These are phyloP conservation scores for Litsea cubeba DNA, from an alignment of 164 flowering plant species.

Conservation along the genomic window DNA sequence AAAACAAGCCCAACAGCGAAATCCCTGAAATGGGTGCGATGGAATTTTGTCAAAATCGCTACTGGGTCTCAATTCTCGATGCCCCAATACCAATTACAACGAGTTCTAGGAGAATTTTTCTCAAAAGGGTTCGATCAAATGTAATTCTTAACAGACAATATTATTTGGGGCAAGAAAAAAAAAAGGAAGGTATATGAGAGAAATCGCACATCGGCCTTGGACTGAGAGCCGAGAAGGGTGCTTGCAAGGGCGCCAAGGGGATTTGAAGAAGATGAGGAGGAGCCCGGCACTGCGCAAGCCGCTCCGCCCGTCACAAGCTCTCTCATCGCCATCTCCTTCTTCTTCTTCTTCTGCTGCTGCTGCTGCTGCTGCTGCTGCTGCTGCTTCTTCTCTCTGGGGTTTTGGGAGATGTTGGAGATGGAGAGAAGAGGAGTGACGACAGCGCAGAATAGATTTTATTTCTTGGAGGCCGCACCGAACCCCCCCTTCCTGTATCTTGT, in stretches of 20 bases:
- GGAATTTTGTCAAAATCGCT: background rate
- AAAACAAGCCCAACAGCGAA: background rate
- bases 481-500: too few relatives aligned
- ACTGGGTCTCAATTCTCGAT: background rate
- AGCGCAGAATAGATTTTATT: too few relatives aligned
- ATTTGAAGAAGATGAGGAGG: conserved; percentile 71
- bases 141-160: background rate
- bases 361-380: background rate
- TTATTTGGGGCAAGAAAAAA: background rate
- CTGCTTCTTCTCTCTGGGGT: background rate
- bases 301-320: conserved; percentile 85
- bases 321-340: conserved; percentile 64
- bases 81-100: background rate
- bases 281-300: conserved; percentile 74
- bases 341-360: background rate
- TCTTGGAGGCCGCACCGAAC: too few relatives aligned
- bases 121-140: background rate
- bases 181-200: background rate
- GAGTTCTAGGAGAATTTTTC: background rate
- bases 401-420: background rate
- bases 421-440: too few relatives aligned
- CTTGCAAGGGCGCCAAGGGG: conserved; percentile 81
- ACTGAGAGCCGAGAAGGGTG: conserved; percentile 73
- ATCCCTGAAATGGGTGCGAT: background rate
- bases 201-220: conserved; percentile 58